Evolutionary conservation across 768 basidiomycete species (phyloP).

Genomic region (Phylloporus rhodoxanthus): DNA sequence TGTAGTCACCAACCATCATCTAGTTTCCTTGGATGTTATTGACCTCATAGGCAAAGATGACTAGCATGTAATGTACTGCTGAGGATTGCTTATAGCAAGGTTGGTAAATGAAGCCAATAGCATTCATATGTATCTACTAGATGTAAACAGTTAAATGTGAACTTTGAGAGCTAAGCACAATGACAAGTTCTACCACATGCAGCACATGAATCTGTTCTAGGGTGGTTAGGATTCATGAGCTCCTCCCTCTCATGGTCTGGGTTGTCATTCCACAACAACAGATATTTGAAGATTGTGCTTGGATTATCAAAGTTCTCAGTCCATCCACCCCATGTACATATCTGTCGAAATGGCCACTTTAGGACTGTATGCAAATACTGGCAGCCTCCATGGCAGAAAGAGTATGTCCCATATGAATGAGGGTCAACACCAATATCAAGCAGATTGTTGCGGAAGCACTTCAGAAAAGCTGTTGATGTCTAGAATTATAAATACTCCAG

Average conservation of each 20-base stretch:
- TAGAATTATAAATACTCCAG: background rate
- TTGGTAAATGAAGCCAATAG: no score
- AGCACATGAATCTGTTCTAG: background rate
- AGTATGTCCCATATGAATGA: background rate
- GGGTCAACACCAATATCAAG: background rate
- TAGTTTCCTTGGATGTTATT: no score
- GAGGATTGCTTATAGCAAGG: background rate
- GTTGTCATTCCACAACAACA: background rate
- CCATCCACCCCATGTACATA: background rate
- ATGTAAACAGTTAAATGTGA: no score
- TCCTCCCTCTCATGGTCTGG: background rate
- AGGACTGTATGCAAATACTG: background rate
- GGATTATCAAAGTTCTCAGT: background rate
- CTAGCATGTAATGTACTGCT: no score
- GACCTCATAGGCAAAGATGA: background rate
- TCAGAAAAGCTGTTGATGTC: background rate
- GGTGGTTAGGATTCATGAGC: background rate
- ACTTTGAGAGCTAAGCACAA: background rate
- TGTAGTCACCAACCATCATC: no score
- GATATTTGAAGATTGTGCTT: background rate
- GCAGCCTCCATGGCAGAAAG: background rate
- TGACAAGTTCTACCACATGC: background rate
- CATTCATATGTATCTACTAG: no score
- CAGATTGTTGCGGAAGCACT: background rate
- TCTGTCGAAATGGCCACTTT: background rate